A percentile compares a stretch with the other conserved stretches of the same genome.
Evolutionary conservation across 2,329 filamentous ascomycete genomes (phyloP).

Genomic region (Coniochaeta ligniaria): DNA sequence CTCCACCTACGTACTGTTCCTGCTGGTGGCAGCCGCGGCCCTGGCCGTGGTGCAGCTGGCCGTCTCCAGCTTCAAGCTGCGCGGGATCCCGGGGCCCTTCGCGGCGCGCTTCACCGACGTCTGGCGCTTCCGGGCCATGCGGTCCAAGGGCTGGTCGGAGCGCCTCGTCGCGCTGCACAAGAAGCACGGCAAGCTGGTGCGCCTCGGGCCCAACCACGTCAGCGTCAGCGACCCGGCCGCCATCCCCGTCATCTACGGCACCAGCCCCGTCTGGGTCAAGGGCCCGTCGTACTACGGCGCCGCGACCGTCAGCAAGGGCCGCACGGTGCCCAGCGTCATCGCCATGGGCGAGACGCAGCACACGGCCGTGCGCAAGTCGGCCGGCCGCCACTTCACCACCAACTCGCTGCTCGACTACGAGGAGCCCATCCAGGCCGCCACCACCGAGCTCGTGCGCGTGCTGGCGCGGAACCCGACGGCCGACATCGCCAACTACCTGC

Average conservation of each 20-base stretch:
- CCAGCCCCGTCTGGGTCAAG: constrained; percentile 6
- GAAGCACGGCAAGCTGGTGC: constrained; percentile 5
- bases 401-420: constrained; percentile 8
- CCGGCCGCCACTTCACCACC: constrained; percentile 5
- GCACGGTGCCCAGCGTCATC: constrained; percentile 6
- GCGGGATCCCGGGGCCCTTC: constrained; percentile 3
- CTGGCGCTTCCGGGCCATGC: constrained; percentile 6
- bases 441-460: constrained; percentile 3
- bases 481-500: constrained; percentile 5
- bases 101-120: constrained; percentile 5
- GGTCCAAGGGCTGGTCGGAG: constrained; percentile 2
- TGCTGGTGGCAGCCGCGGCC: constrained; percentile 1
- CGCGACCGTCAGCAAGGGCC: constrained; percentile 5
- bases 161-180: constrained; percentile 3
- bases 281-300: constrained; percentile 6
- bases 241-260: constrained; percentile 8
- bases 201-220: constrained; percentile 5
- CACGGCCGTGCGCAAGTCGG: constrained; percentile 6
- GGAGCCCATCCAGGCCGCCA: constrained; percentile 3
- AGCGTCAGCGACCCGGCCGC: constrained; percentile 7
- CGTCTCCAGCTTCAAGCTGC: neutral
- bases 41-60: constrained; percentile 1
- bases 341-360: constrained; percentile 6
- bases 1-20: constrained; percentile 3
- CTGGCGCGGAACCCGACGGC: constrained; percentile 1